Conservation (phyloP, 2,329 filamentous ascomycete species). For the Venturia carpophila region DNA sequence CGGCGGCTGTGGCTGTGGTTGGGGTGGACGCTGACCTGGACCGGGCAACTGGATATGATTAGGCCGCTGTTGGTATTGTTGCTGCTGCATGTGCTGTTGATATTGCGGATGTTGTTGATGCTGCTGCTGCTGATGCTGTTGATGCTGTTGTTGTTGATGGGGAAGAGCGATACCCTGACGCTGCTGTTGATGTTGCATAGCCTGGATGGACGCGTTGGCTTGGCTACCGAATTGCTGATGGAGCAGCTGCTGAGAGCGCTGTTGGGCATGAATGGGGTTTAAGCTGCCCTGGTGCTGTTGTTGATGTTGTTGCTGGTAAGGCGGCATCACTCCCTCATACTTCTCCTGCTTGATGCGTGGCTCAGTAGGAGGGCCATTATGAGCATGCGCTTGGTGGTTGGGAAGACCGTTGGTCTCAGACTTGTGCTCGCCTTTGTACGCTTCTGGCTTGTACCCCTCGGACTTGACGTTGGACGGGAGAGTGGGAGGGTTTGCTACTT, state of each 20-base stretch:
- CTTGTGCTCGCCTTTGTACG: slow-evolving; percentile 1
- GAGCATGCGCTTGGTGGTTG: slow-evolving; percentile 16
- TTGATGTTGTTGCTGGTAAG: slow-evolving; percentile 23
- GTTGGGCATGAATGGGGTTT: slow-evolving; percentile 44
- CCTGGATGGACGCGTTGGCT: slow-evolving; percentile 54
- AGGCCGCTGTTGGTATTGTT: slow-evolving; percentile 33
- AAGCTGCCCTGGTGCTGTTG: slow-evolving; percentile 25
- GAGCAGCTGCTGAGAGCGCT: slow-evolving; percentile 46
- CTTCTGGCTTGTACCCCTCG: slow-evolving; percentile 20
- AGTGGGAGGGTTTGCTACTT: slow-evolving; percentile 31
- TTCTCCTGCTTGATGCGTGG: slow-evolving; percentile 31
- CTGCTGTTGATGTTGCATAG: slow-evolving; percentile 25
- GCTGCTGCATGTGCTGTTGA: slow-evolving; percentile 28
- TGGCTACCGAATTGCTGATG: slow-evolving; percentile 53
- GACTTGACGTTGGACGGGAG: slow-evolving; percentile 28
- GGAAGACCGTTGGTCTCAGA: slow-evolving; percentile 25
- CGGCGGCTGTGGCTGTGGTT: slow-evolving; percentile 30
- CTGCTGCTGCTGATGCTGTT: slow-evolving; percentile 27
- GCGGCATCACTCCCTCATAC: slow-evolving; percentile 25
- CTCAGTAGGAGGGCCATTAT: slow-evolving; percentile 28
- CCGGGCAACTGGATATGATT: slow-evolving; percentile 31
- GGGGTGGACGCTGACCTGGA: slow-evolving; percentile 22
- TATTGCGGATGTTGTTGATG: slow-evolving; percentile 36
- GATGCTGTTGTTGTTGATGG: slow-evolving; percentile 24
- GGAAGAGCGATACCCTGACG: slow-evolving; percentile 36